Evolutionary conservation across 306 rosid genomes (phyloP).

Genomic region (Pterocarpus macrocarpus): DNA sequence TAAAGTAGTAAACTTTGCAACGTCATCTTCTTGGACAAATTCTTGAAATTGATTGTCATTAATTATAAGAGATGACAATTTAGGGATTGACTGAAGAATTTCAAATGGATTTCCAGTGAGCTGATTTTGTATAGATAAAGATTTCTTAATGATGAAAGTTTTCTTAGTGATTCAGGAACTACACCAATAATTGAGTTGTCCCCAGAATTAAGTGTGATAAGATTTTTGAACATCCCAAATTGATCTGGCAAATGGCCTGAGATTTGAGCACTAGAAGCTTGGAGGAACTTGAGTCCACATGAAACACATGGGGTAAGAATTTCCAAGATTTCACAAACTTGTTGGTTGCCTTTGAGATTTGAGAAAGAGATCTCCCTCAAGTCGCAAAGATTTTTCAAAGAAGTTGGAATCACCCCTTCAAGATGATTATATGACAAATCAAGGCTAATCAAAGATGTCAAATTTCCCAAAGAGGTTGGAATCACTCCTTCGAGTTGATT

Average conservation of each 20-base stretch:
- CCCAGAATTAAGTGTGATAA: not conserved
- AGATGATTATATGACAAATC: not conserved
- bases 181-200: not conserved
- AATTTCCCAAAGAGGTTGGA: no score
- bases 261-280: fast-evolving
- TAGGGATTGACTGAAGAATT: not conserved
- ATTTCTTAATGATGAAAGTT: not conserved
- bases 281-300: not conserved
- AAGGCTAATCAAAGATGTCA: not conserved
- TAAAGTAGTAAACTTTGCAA: constrained; percentile 8
- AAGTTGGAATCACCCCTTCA: not conserved
- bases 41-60: not conserved
- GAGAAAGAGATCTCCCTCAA: constrained; percentile 26
- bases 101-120: not conserved
- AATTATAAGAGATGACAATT: not conserved
- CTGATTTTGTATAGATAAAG: not conserved
- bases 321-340: not conserved
- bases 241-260: constrained; percentile 24
- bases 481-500: no score
- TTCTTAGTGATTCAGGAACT: not conserved
- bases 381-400: constrained; percentile 35
- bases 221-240: not conserved
- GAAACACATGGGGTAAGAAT: constrained; percentile 15
- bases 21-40: constrained; percentile 20
- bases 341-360: not conserved